These are phyloP conservation scores for Mycena maculata DNA, from an alignment of 768 basidiomycete species.

Conservation along the genomic window DNA sequence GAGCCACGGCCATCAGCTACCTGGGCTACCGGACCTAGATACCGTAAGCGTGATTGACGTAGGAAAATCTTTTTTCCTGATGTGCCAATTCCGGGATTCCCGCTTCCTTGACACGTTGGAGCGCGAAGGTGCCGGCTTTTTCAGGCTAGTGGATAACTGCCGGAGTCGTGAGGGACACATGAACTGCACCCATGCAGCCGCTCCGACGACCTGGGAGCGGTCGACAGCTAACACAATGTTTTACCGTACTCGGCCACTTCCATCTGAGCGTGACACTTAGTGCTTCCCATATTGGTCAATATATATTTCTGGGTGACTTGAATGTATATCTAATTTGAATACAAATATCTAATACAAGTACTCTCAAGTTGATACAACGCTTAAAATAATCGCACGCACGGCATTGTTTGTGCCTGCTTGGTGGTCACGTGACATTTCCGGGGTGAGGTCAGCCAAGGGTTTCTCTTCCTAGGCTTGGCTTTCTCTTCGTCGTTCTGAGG, in stretches of 20 bases:
- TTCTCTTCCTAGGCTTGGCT: too few species aligned
- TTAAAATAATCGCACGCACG: background rate
- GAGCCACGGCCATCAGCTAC: too few species aligned
- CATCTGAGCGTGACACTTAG: background rate
- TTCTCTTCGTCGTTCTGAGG: too few species aligned
- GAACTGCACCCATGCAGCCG: background rate
- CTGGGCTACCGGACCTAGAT: too few species aligned
- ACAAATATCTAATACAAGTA: background rate
- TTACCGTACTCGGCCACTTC: slow-evolving; percentile 1
- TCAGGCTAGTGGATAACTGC: slow-evolving; percentile 9
- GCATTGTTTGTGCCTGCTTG: background rate
- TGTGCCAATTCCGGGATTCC: slow-evolving; percentile 8
- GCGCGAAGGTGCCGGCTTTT: slow-evolving; percentile 4
- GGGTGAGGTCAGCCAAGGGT: too few species aligned
- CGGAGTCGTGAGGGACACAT: background rate
- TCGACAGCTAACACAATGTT: slow-evolving; percentile 9
- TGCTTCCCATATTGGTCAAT: background rate
- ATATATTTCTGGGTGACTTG: background rate
- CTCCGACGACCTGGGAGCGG: slow-evolving; percentile 6
- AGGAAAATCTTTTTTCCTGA: too few species aligned
- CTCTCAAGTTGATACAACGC: background rate
- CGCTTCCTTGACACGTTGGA: slow-evolving; percentile 8
- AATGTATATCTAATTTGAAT: background rate
- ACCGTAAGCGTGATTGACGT: too few species aligned
- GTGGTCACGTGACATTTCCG: background rate